Base-by-base conservation (phyloP, 345 rosid genomes). In the Acer campestre region DNA sequence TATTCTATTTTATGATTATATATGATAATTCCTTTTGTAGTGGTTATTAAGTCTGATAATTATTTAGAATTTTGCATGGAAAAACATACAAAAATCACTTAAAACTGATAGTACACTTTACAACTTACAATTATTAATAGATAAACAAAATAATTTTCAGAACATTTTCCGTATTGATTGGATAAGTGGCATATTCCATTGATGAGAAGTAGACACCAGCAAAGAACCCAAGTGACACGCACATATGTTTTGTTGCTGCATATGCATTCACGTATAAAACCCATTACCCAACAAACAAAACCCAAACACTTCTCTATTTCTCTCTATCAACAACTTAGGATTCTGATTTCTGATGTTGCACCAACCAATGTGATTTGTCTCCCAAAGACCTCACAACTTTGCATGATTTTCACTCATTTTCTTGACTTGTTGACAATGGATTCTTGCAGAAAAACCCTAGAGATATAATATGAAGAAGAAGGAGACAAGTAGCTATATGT, bases 371-470 rank as follows among this genome's bases (percentile, higher is more conserved):
- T 40, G 68, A 82, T 75, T 58, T 53, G 76, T 65, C 73, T 38
- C 56, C 80, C 49, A 75, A 58, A 56, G 18, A 68, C 46, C 48
- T 71, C 69, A 53, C 77, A 74, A 77, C 42, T 67, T 61, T 4
- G 56, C 56, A 13, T 13, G 18, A 3, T 51, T 51, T 14, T 13
- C 56, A 13, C 56, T 51, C 56, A 9, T 44, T 75, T 75, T 71
- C 31, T 49, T 84, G 82, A 85, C 78, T 77, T 86, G 70, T 84
- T 68, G 80, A 83, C 23, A 61, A 75, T 79, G 83, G 85, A 68
- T 78, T 86, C 80, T 82, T 80, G 80, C 83, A n/a, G 17, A 22
- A 80, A 51, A 86, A 77, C 82, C 79, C 71, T 77, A 81, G 79
- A 70, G 64, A 46, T 46, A 14, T 17, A 75, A 70, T 66, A 46